Evolutionary conservation across 768 basidiomycete species (phyloP).

Genomic region (Pulveroboletus sp.): DNA sequence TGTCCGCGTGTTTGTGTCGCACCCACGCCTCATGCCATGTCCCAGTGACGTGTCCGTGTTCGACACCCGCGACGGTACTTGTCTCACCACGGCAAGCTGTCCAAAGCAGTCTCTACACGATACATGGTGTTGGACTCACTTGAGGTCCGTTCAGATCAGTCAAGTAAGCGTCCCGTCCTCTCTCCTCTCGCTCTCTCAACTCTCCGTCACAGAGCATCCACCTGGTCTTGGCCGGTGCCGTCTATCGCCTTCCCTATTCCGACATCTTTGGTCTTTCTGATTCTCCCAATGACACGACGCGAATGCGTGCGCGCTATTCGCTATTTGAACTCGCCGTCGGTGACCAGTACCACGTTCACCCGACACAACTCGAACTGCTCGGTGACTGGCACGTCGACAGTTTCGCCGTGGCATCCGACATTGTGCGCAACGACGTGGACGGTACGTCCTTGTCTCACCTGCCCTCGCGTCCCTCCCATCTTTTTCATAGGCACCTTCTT

Average conservation of each 20-base stretch:
- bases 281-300: constrained; percentile 5
- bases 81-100: constrained; percentile 26
- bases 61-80: constrained; percentile 49
- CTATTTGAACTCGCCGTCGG: constrained; percentile 27
- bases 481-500: constrained; percentile 20
- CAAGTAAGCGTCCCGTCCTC: constrained; percentile 11
- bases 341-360: constrained; percentile 14
- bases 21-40: background rate
- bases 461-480: constrained; percentile 8
- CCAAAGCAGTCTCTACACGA: constrained; percentile 4
- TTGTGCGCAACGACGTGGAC: constrained; percentile 43
- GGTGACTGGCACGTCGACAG: constrained; percentile 58
- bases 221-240: constrained; percentile 48
- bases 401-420: constrained; percentile 40
- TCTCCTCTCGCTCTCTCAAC: background rate
- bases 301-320: constrained; percentile 13
- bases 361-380: constrained; percentile 40
- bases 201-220: constrained; percentile 9
- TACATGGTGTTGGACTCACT: constrained; percentile 19
- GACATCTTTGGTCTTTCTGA: constrained; percentile 23
- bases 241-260: constrained; percentile 21
- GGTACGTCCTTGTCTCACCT: constrained; percentile 35
- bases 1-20: constrained; percentile 13
- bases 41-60: constrained; percentile 54
- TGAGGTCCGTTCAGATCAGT: constrained; percentile 19